phyloP scores from a whole-genome alignment of 805 yeast species.

The Scheffersomyces stipitis region DNA sequence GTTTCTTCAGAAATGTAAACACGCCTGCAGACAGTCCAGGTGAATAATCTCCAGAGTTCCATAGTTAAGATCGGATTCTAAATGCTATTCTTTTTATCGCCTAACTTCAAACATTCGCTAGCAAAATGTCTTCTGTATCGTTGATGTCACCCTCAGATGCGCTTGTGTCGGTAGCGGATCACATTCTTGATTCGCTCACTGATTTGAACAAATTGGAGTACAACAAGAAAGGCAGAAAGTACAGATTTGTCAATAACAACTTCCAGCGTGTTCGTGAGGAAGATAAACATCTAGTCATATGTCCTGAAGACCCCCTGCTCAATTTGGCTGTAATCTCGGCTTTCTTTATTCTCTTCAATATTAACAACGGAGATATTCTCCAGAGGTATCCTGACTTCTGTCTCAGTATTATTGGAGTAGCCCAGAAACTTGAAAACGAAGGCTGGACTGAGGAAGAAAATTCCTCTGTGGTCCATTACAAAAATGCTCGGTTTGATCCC shows the following conservation, averaged over 20 bases:
- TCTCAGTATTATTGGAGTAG: conserved; percentile 48
- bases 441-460: conserved; percentile 51
- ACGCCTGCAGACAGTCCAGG: too few species aligned
- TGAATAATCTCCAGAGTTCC: too few species aligned
- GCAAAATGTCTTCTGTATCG: neutral
- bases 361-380: conserved; percentile 38
- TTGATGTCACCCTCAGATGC: conserved; percentile 31
- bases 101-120: too few species aligned
- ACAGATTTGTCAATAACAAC: conserved; percentile 46
- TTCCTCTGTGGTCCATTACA: conserved; percentile 38
- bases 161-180: conserved; percentile 33
- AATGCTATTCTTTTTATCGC: too few species aligned
- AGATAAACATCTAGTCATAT: conserved; percentile 47
- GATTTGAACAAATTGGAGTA: conserved; percentile 35
- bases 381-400: conserved; percentile 41
- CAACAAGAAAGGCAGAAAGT: conserved; percentile 47
- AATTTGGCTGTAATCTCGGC: conserved; percentile 43
- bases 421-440: conserved; percentile 48
- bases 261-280: conserved; percentile 51
- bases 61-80: too few species aligned
- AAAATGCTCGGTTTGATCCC: conserved; percentile 34
- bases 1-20: too few species aligned
- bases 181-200: conserved; percentile 34
- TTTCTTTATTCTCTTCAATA: conserved; percentile 39
- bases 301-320: conserved; percentile 26